phyloP scores from a whole-genome alignment of 768 basidiomycete genomes.

The Pleurotus giganteus region DNA sequence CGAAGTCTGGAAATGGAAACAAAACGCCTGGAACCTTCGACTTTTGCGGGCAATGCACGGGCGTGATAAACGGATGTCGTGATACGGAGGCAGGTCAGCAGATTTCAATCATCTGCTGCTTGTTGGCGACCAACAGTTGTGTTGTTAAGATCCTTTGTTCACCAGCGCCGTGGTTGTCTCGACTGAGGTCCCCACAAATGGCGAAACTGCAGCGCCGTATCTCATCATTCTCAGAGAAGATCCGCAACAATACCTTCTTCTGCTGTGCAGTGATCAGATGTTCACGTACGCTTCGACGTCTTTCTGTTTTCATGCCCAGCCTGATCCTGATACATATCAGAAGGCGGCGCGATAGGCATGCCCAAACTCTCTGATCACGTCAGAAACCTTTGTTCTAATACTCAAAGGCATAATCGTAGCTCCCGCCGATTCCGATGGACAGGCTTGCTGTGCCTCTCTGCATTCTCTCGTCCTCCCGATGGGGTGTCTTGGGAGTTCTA shows the following conservation, averaged over 20 bases:
- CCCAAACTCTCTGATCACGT: no score
- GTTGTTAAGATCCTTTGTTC: slow-evolving; percentile 3
- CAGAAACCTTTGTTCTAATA: no score
- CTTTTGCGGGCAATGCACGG: not conserved
- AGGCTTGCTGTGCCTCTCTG: no score
- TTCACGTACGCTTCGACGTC: not conserved
- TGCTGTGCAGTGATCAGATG: not conserved
- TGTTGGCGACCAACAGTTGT: slow-evolving; percentile 4
- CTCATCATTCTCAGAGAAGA: not conserved
- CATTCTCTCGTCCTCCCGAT: no score
- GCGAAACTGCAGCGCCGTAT: not conserved
- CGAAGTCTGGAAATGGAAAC: not conserved
- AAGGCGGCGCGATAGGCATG: no score
- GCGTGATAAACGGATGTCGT: not conserved
- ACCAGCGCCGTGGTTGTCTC: not conserved
- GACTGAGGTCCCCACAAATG: not conserved
- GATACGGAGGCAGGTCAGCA: not conserved
- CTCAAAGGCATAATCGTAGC: no score
- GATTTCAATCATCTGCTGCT: slow-evolving; percentile 1
- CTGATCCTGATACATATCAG: no score
- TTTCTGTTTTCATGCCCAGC: no score
- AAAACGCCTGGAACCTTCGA: not conserved
- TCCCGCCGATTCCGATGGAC: no score
- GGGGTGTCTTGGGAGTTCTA: no score
- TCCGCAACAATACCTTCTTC: not conserved